A percentile compares a stretch with the other conserved stretches of the same genome.
phyloP scores from a whole-genome alignment of 345 rosid species.

The Camelina hispida region DNA sequence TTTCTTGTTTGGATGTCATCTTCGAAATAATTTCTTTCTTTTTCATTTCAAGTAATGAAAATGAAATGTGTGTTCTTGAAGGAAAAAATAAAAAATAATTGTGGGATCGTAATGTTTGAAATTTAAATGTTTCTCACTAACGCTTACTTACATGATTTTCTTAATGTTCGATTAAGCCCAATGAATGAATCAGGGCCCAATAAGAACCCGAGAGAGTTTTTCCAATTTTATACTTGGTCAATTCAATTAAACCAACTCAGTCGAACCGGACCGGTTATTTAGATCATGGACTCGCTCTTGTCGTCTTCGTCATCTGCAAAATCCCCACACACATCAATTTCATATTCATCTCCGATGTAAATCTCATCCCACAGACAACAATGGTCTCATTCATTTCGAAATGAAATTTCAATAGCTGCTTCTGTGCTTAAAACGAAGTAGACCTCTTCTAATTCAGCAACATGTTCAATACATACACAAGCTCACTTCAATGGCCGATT shows the following conservation, averaged over 20 bases:
- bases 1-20: too few species aligned
- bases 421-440: background rate
- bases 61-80: too few species aligned
- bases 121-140: too few species aligned
- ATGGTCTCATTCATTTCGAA: background rate
- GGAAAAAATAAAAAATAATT: too few species aligned
- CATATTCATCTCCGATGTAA: conserved; percentile 9
- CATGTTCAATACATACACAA: conserved; percentile 59
- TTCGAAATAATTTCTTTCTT: too few species aligned
- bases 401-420: background rate
- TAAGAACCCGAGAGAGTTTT: background rate
- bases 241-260: conserved; percentile 11
- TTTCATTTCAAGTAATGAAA: too few species aligned
- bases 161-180: background rate
- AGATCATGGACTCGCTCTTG: conserved; percentile 12
- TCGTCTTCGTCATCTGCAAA: conserved; percentile 33
- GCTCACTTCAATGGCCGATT: conserved; percentile 55
- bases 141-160: too few species aligned
- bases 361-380: conserved; percentile 31
- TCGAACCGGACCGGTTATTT: conserved; percentile 11
- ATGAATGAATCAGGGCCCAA: background rate
- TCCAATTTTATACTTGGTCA: conserved; percentile 20
- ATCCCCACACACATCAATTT: conserved; percentile 18
- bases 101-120: too few species aligned
- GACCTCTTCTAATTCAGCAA: background rate